These are phyloP conservation scores for Leucocoprinus birnbaumii DNA, from an alignment of 768 basidiomycete genomes.

Conservation along the genomic window DNA sequence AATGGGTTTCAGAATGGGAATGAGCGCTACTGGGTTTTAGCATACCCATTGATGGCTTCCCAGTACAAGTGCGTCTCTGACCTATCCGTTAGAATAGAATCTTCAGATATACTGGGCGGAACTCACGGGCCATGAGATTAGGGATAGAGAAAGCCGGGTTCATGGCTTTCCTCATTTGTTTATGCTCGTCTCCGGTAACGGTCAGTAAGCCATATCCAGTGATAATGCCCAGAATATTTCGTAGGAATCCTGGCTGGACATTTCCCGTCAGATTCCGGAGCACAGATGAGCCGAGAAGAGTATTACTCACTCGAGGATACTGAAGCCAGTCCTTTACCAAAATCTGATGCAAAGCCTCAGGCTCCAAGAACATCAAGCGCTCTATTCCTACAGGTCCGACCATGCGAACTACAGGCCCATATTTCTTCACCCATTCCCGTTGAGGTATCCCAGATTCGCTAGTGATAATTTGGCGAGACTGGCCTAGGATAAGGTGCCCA, in stretches of 20 bases:
- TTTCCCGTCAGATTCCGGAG: not conserved
- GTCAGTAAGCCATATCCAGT: constrained; percentile 46
- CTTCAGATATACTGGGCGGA: not conserved
- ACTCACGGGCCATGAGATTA: constrained; percentile 37
- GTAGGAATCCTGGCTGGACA: constrained; percentile 39
- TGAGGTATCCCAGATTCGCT: constrained; percentile 41
- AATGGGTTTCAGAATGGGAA: not conserved
- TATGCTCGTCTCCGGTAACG: constrained; percentile 46
- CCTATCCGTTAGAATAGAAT: too few species aligned
- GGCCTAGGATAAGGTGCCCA: constrained; percentile 30
- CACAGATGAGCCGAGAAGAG: not conserved
- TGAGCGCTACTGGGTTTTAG: not conserved
- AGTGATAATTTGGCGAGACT: constrained; percentile 33
- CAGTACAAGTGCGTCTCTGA: constrained; percentile 36
- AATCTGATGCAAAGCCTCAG: constrained; percentile 44
- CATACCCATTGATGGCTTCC: constrained; percentile 36
- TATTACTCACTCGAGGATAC: constrained; percentile 35
- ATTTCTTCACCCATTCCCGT: constrained; percentile 42
- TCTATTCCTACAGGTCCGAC: constrained; percentile 45
- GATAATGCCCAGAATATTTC: constrained; percentile 36
- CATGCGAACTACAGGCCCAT: constrained; percentile 41
- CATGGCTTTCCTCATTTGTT: constrained; percentile 47
- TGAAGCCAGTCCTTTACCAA: constrained; percentile 41
- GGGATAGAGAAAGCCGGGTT: constrained; percentile 49
- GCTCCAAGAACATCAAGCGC: constrained; percentile 39